phyloP scores from a whole-genome alignment of 805 yeast genomes.

The Candida andamanensis region DNA sequence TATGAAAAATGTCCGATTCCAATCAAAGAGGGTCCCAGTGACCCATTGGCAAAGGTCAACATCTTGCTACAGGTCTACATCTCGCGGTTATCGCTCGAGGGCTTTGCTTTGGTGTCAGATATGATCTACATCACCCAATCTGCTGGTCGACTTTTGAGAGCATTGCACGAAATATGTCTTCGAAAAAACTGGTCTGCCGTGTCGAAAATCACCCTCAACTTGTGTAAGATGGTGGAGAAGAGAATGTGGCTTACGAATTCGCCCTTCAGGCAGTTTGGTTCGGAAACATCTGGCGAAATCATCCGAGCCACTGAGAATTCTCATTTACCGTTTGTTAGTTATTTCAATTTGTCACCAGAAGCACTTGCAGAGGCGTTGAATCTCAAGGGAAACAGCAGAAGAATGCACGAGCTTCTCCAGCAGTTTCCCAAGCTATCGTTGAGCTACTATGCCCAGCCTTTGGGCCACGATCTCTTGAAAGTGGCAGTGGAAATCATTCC shows the following conservation, averaged over 20 bases:
- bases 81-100: slow-evolving; percentile 70
- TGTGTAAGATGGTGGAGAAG: slow-evolving; percentile 76
- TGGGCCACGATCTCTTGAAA: slow-evolving; percentile 62
- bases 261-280: slow-evolving; percentile 77
- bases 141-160: slow-evolving; percentile 83
- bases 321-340: slow-evolving; percentile 76
- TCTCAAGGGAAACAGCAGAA: slow-evolving; percentile 59
- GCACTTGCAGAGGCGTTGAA: slow-evolving; percentile 80
- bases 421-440: slow-evolving; percentile 70
- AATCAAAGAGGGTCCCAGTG: slow-evolving; percentile 62
- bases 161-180: slow-evolving; percentile 73
- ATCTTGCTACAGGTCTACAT: slow-evolving; percentile 81
- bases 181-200: slow-evolving; percentile 67
- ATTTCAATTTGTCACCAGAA: slow-evolving; percentile 63
- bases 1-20: slow-evolving; percentile 82
- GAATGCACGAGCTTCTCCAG: slow-evolving; percentile 52
- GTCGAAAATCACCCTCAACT: slow-evolving; percentile 50
- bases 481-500: slow-evolving; percentile 67
- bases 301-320: slow-evolving; percentile 74
- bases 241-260: slow-evolving; percentile 82
- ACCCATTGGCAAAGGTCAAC: slow-evolving; percentile 73
- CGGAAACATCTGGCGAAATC: slow-evolving; percentile 63
- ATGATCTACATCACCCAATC: slow-evolving; percentile 91
- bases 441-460: slow-evolving; percentile 65
- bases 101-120: slow-evolving; percentile 88